A percentile compares a stretch with the other conserved stretches of the same genome.
phyloP scores from a whole-genome alignment of 129 eudicot species.

The Mikania micrantha region DNA sequence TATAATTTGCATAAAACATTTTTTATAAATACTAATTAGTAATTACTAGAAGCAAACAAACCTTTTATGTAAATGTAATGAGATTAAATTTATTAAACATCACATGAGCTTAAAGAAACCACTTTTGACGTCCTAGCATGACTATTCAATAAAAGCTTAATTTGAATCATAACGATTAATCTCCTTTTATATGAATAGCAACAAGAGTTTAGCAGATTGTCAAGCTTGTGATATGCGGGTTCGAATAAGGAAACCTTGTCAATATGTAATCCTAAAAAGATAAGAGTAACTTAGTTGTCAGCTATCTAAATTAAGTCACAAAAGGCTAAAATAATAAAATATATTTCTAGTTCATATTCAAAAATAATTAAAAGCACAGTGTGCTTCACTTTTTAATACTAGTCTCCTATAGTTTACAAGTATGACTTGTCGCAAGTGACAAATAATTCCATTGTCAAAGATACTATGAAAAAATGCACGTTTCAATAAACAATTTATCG shows the following conservation, averaged over 20 bases:
- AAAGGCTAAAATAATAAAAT: neutral
- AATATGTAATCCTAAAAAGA: neutral
- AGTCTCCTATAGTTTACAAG: neutral
- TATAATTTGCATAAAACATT: neutral
- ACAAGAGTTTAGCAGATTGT: neutral
- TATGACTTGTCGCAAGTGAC: neutral
- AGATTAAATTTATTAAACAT: conserved; percentile 1
- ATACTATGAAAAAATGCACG: neutral
- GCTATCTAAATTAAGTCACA: neutral
- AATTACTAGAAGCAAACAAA: neutral
- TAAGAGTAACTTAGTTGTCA: neutral
- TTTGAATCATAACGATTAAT: neutral
- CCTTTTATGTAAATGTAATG: neutral
- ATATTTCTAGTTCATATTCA: neutral
- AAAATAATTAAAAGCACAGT: neutral
- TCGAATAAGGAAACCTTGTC: neutral
- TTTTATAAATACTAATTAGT: neutral
- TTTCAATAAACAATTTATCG: neutral
- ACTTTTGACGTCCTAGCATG: neutral
- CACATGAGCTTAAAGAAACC: neutral
- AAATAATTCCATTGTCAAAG: neutral
- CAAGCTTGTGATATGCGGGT: neutral
- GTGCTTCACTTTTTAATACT: neutral
- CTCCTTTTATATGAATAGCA: neutral
- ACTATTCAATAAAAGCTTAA: neutral